Percentiles rank a stretch among this genome's conserved stretches.
Evolutionary conservation across 2,329 filamentous ascomycete genomes (phyloP).

Genomic region (Alternaria alternata): DNA sequence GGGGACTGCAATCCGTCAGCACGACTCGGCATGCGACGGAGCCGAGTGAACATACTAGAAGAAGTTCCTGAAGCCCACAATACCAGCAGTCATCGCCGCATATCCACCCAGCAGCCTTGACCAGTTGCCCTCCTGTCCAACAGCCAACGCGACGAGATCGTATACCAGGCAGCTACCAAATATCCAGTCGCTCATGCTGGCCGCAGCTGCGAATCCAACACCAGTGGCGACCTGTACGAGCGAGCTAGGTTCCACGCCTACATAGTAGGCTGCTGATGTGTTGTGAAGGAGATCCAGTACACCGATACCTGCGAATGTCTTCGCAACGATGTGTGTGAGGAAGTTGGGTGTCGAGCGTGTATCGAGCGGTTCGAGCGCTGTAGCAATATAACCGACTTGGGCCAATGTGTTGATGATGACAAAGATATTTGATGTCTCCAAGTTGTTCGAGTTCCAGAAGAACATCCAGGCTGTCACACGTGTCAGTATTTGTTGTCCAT

Average conservation of each 20-base stretch:
- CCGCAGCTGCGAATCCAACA: constrained; percentile 61
- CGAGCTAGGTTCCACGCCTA: constrained; percentile 56
- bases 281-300: constrained; percentile 68
- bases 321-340: constrained; percentile 66
- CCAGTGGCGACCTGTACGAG: constrained; percentile 63
- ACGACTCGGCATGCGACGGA: background rate
- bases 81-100: constrained; percentile 61
- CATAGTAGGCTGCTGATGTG: constrained; percentile 64
- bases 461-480: constrained; percentile 63
- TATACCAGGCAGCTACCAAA: constrained; percentile 68
- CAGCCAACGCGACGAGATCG: constrained; percentile 63
- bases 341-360: constrained; percentile 59
- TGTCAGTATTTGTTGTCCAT: background rate
- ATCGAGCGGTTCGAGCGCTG: constrained; percentile 60
- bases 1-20: constrained; percentile 38
- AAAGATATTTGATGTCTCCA: constrained; percentile 63
- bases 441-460: constrained; percentile 65
- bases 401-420: constrained; percentile 63
- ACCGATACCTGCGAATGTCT: constrained; percentile 68
- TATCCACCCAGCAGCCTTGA: constrained; percentile 61
- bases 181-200: constrained; percentile 65
- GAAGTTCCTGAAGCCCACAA: constrained; percentile 63
- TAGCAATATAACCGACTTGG: constrained; percentile 64
- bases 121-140: constrained; percentile 62
- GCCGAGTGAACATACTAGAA: constrained; percentile 53